Evolutionary conservation across 192 early-diverging fungal genomes (phyloP), one percentile per base, ranked within the genome.

Genomic region (Entomortierella beljakovae): DNA sequence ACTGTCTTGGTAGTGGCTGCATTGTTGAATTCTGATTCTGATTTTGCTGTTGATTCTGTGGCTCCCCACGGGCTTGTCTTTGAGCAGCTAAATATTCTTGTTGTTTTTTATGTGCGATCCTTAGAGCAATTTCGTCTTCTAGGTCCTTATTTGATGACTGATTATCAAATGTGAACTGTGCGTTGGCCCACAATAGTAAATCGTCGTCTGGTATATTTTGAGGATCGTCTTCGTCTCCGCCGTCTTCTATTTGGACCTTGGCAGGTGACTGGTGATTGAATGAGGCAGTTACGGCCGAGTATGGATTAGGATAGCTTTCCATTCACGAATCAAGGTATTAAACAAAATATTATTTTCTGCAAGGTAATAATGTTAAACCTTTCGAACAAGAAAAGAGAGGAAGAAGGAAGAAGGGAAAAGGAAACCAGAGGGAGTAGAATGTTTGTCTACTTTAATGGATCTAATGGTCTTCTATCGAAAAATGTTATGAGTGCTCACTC

Each of bases 121-220:
- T 76, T 35, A 76, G 51, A 0, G 72, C 72, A 10, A 76, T 48
- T 8, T 61, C 52, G 33, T 66, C 72, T 54, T 76, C 64, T 48
- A 54, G 64, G 35, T 53, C 53, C 40, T 43, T 62, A 7, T 34
- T 52, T 20, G 50, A 61, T 20, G 50, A 61, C 20, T 65, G 64
- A 15, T 53, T 53, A n/a, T 68, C 65, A 29, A 68, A 61, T 13
- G 72, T 68, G 38, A 68, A 62, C 46, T 67, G 65, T n/a, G 71
- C 71, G 15, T 60, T 76, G 1, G 72, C 64, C 72, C 72, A 76
- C n/a, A 67, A 60, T 3, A 76, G 50, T 6, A 76, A 53, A 68
- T 76, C 72, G 46, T 76, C 72, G 59, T 76, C 72, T 8, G 72
- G 72, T 46, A 76, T 31, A 51, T 76, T 34, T 29, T 76, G 50